phyloP scores from a whole-genome alignment of 345 rosid species.

The Adansonia digitata region DNA sequence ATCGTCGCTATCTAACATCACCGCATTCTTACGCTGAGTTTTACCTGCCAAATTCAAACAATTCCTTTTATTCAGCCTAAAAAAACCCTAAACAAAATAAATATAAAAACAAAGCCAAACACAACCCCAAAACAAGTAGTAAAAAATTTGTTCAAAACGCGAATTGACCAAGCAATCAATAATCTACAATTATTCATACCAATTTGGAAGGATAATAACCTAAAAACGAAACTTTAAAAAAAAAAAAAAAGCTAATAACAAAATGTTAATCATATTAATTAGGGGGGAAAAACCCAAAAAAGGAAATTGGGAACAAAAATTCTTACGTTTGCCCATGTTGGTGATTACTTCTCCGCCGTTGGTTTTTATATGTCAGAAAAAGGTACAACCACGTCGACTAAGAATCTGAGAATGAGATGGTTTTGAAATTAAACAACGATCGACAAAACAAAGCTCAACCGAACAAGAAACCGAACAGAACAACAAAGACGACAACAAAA shows the following conservation, averaged over 20 bases:
- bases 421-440: constrained; percentile 20
- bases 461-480: constrained; percentile 26
- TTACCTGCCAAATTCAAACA: constrained; percentile 37
- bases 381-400: constrained; percentile 29
- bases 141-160: neutral
- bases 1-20: constrained; percentile 70
- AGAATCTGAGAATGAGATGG: constrained; percentile 26
- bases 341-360: constrained; percentile 2
- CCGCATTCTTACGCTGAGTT: constrained; percentile 42
- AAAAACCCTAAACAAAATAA: neutral
- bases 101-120: neutral
- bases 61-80: neutral
- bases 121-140: neutral
- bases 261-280: no score
- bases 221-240: neutral
- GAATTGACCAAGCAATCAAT: neutral
- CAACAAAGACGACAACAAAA: neutral
- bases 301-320: neutral
- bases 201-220: neutral
- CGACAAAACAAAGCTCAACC: constrained; percentile 21
- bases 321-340: constrained; percentile 75
- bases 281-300: neutral
- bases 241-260: neutral
- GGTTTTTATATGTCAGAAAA: constrained; percentile 18
- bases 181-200: neutral